Base-by-base conservation (phyloP, 352 stramenopile genomes). In the Pilasporangium apinafurcum region DNA sequence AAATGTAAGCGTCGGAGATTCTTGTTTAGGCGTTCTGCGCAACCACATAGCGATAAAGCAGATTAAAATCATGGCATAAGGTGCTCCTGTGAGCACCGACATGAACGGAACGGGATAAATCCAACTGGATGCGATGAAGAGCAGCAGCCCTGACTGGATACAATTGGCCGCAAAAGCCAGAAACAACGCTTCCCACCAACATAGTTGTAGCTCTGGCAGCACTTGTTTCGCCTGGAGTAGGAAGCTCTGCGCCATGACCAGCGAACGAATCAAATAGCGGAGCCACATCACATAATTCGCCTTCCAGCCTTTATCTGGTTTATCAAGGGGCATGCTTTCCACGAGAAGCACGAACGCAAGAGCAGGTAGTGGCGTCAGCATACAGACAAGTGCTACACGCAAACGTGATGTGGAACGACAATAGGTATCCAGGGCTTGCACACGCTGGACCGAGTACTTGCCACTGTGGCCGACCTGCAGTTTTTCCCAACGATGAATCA, bases 21-120 rank as follows among this genome's bases (percentile, higher is more conserved):
- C 39, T 30, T 16, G 43, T 16, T 7, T 53, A 18, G 0, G 44
- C 49, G 2, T 32, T 21, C 21, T 48, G 21, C 7, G 59, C 52
- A 20, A 80, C 16, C 2, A 50, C 48, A 5, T 44, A 1, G 39
- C 24, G 5, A 54, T 27, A 0, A 49, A 22, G 24, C 45, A 60
- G 20, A 70, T 48, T 18, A 30, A 34, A 22, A 64, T 37, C 33
- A 71, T 44, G 3, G 65, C 29, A 7, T 54, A 57, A 1, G 59
- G 48, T 17, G 38, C 12, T 4, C 35, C 40, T 4, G 52, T 50
- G 5, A 62, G 20, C 2, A 62, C 51, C 0, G 65, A 37, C 2
- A 62, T 46, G 37, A 77, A 77, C 8, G 68, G 65, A 7, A 74
- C 56, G 0, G 59, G 65, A 24, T 68, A 81, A 0, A 53, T 44